These are phyloP conservation scores for Teunomyces lycoperdinae DNA, from an alignment of 805 yeast genomes.

Conservation along the genomic window DNA sequence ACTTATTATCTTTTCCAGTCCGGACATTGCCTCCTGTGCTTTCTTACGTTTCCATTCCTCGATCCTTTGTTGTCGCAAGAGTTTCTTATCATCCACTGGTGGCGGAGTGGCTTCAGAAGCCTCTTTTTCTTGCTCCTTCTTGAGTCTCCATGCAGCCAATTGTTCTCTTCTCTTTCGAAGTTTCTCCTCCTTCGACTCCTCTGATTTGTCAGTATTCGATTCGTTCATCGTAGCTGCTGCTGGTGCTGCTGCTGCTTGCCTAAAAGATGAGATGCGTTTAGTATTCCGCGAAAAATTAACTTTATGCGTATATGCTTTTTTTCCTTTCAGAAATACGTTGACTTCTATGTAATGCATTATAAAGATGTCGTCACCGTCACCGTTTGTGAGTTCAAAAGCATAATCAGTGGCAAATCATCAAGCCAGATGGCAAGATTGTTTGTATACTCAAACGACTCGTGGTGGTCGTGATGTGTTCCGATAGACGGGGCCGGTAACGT, in stretches of 20 bases:
- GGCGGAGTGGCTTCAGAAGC: neutral
- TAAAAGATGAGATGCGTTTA: neutral
- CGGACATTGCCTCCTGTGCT: slow-evolving; percentile 8
- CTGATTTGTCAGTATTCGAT: slow-evolving; percentile 13
- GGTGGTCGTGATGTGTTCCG: slow-evolving; percentile 72
- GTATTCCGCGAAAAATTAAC: neutral
- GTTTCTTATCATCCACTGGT: slow-evolving; percentile 13
- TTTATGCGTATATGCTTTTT: neutral
- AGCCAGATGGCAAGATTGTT: slow-evolving; percentile 79
- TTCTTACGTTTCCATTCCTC: slow-evolving; percentile 53
- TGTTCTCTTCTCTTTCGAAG: slow-evolving; percentile 46
- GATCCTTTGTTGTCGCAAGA: slow-evolving; percentile 36
- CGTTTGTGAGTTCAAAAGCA: slow-evolving; percentile 85
- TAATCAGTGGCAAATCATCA: slow-evolving; percentile 74
- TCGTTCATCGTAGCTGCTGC: neutral
- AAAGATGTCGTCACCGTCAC: slow-evolving; percentile 95
- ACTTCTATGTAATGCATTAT: slow-evolving; percentile 22
- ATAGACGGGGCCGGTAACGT: slow-evolving; percentile 86
- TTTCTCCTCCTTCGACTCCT: slow-evolving; percentile 28
- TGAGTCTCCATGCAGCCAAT: slow-evolving; percentile 59
- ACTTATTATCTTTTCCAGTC: neutral
- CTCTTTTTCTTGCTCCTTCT: slow-evolving; percentile 39
- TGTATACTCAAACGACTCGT: slow-evolving; percentile 71
- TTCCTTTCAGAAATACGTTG: no score
- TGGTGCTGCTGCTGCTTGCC: neutral